phyloP scores from a whole-genome alignment of 2,329 filamentous ascomycete genomes.

The Colletotrichum trifolii region DNA sequence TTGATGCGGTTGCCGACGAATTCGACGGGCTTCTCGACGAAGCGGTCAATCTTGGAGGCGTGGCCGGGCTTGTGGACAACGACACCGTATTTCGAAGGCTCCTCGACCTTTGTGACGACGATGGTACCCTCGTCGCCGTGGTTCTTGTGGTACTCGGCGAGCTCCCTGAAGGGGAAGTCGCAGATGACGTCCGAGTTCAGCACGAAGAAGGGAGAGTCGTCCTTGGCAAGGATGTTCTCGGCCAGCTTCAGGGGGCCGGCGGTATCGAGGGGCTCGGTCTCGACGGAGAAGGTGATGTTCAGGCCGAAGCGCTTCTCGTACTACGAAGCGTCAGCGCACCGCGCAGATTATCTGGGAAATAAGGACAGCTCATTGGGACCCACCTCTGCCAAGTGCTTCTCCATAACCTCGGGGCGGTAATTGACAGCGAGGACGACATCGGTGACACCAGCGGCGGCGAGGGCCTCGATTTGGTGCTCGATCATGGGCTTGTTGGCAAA shows the following conservation, averaged over 20 bases:
- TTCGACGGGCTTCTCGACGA: conserved; percentile 99
- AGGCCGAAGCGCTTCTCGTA: conserved; percentile 94
- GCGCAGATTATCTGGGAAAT: too few species aligned
- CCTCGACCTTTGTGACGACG: conserved; percentile 98
- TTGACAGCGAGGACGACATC: conserved; percentile 99
- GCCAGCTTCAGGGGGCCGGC: conserved; percentile 96
- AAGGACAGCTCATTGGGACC: conserved; percentile 41
- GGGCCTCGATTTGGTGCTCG: conserved; percentile 94
- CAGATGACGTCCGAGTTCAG: conserved; percentile 99
- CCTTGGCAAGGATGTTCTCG: conserved; percentile 90
- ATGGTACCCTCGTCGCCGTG: conserved; percentile 98
- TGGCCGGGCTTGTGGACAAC: conserved; percentile 97
- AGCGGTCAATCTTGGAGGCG: conserved; percentile 92
- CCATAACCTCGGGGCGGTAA: conserved; percentile 98
- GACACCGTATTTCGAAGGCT: conserved; percentile 98
- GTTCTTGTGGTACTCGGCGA: conserved; percentile 89
- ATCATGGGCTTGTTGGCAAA: conserved; percentile 99
- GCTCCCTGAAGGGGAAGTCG: conserved; percentile 93
- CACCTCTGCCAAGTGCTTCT: conserved; percentile 89
- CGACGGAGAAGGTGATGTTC: conserved; percentile 96
- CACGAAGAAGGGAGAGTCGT: conserved; percentile 95
- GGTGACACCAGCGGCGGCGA: conserved; percentile 92
- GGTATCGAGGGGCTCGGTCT: conserved; percentile 94
- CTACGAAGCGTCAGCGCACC: conserved; percentile 51
- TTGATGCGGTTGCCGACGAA: conserved; percentile 99